Percentiles rank a stretch among this genome's conserved stretches.
Conservation (phyloP, 257 asterid genomes). For the Primulina huaijiensis region DNA sequence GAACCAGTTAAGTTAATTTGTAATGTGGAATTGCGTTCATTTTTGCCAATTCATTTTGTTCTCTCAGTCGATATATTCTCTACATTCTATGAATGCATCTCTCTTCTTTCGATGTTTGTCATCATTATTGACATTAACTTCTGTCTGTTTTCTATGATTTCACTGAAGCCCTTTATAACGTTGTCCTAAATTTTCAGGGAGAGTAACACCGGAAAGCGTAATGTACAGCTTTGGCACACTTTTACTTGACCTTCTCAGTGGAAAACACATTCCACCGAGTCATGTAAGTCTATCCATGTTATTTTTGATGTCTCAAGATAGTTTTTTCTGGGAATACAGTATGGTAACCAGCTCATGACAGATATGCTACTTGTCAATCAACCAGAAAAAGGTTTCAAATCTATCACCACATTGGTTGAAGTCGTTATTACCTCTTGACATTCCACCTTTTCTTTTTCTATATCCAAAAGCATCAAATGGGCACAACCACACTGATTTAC, state of each 20-base stretch:
- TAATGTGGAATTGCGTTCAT: neutral
- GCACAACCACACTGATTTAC: neutral
- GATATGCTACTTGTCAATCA: neutral
- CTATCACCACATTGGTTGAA: neutral
- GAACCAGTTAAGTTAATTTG: neutral
- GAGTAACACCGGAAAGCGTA: constrained; percentile 48
- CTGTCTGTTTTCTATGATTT: neutral
- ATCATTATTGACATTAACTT: neutral
- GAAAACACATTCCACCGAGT: constrained; percentile 41
- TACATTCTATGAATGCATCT: neutral
- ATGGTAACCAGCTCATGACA: neutral
- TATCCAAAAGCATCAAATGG: neutral
- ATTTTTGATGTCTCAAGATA: neutral
- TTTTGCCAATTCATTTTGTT: neutral
- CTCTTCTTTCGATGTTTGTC: too few species aligned
- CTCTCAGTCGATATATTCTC: neutral
- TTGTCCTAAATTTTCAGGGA: constrained; percentile 26
- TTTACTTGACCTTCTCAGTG: constrained; percentile 47
- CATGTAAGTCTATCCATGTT: constrained; percentile 24
- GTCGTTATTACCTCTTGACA: neutral
- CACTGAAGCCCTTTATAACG: neutral
- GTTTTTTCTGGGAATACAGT: neutral
- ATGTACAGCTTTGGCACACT: constrained; percentile 52
- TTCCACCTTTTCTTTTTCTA: neutral
- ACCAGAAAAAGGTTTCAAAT: neutral